Evolutionary conservation across 2,329 filamentous ascomycete species (phyloP), one percentile per base, ranked within the genome.

Genomic region (Aschersonia sp.): DNA sequence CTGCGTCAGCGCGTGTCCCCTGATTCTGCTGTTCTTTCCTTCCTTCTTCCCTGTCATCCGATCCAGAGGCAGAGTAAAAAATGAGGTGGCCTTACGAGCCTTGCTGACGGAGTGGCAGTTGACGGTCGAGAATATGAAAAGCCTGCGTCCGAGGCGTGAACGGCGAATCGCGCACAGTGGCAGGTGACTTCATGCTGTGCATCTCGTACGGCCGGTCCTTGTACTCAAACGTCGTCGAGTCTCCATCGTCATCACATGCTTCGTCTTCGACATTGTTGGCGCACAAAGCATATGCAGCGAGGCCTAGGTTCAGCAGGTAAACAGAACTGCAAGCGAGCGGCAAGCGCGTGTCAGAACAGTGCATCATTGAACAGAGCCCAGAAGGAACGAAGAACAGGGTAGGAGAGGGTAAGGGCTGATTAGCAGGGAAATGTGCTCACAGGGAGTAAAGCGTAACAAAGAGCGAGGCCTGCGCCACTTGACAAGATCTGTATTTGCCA

Each of bases 61-160:
- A 22, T 22, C 22, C 22, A 22, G 22, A 22, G 22, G 22, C 22
- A 22, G 22, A 22, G 22, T 22, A 4, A 3, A 22, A 22, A 3
- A 22, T 22, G 22, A 22, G 22, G 22, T 22, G 2, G 22, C 22
- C 32, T 41, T 6, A 41, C 29, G 35, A 37, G 35, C 35, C 35
- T 11, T 66, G 56, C 30, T 61, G 54, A 46, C 73, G 66, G 44
- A 77, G 58, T 3, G 77, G 76, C 49, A 80, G 59, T 55, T 74
- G 73, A 48, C 77, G 64, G 51, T 81, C 75, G 44, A 83, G 65
- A 10, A 74, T 72, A 56, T 83, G 72, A 59, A 85, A 85, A 1
- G 81, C 82, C 59, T 77, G 71, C 12, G 82, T 84, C 53, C 82
- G 64, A 5, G 81, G 81, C 6, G 81, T 84, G 52, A 73, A 83